Base-by-base conservation (phyloP, 2,329 filamentous ascomycete species). In the Colletotrichum magnum region DNA sequence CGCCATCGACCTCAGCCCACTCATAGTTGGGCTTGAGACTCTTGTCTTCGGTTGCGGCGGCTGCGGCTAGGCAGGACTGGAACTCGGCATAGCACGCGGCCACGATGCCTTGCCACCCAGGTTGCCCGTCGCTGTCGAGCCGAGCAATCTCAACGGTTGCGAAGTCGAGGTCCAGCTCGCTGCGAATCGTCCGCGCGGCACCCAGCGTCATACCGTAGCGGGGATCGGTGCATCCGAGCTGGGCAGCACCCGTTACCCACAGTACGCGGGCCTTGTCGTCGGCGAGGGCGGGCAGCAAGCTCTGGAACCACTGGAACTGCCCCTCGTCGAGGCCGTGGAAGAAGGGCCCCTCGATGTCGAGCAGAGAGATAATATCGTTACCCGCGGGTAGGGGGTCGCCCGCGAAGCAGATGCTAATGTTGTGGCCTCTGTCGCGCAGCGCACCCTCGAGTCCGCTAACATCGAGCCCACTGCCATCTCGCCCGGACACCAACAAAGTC, bases 171-270 rank as follows among this genome's bases (percentile, higher is more conserved):
- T 57, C 60, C 18, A 74, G 59, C 69, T 80, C 78, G 2, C 69
- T 72, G 15, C 77, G 75, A 7, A 80, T 67, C 0, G 74, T 75
- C 1, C 79, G 71, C 1, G 74, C 73, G 0, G 74, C 53, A 1
- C 79, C 79, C 18, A 79, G 68, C 4, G 73, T 58, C 26, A 73
- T 71, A 0, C 75, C 76, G n/a, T 73, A 77, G 21, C 69, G 47
- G 0, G 48, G 58, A 16, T 61, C 58, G 13, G 2, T 21, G 28
- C 58, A 61, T 6, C 50, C 15, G 9, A 53, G 39, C 16, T 45
- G 28, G 5, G 59, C 6, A 76, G 76, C 43, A 76, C 73, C 3
- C 15, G 77, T 79, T 10, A 80, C 54, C 79, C 79, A 80, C 7
- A 80, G 15, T 7, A 58, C 24, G 21, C 21, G 21, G 54, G 13